Conservation (phyloP, 2,329 filamentous ascomycete species). For the Phialophora expanda region DNA sequence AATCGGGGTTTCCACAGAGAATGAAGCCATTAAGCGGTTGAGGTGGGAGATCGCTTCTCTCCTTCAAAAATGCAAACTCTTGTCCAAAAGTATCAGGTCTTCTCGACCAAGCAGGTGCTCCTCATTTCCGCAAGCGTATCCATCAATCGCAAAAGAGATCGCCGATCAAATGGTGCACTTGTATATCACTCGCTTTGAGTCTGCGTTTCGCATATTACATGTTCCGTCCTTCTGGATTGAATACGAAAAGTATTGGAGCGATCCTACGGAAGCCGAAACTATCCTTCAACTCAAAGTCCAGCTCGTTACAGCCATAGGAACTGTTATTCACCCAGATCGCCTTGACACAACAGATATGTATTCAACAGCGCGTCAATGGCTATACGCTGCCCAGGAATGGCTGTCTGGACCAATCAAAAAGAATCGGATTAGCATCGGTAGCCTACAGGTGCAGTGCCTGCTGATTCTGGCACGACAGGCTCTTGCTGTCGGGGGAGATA, state of each 20-base stretch:
- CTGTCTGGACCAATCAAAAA: conserved; percentile 46
- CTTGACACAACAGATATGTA: neutral
- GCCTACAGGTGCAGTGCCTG: conserved; percentile 46
- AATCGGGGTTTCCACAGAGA: neutral
- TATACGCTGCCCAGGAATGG: conserved; percentile 47
- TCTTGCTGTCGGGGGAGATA: conserved; percentile 43
- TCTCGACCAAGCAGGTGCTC: neutral
- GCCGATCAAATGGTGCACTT: conserved; percentile 25
- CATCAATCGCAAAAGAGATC: conserved; percentile 10
- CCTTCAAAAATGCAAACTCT: neutral
- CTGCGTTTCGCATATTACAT: conserved; percentile 45
- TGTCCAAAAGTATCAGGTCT: neutral
- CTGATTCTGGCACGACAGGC: conserved; percentile 45
- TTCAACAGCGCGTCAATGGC: conserved; percentile 35
- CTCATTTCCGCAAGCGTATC: neutral
- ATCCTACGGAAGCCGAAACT: conserved; percentile 31
- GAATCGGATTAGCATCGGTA: conserved; percentile 41
- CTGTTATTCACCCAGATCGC: conserved; percentile 4
- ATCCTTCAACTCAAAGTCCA: conserved; percentile 44
- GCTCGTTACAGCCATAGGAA: conserved; percentile 46
- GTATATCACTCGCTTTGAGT: conserved; percentile 41
- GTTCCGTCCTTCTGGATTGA: conserved; percentile 44
- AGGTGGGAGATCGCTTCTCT: neutral
- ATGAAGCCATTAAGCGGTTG: neutral
- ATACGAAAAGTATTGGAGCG: conserved; percentile 41